phyloP scores from a whole-genome alignment of 306 rosid genomes.

The Lithocarpus polystachyus region DNA sequence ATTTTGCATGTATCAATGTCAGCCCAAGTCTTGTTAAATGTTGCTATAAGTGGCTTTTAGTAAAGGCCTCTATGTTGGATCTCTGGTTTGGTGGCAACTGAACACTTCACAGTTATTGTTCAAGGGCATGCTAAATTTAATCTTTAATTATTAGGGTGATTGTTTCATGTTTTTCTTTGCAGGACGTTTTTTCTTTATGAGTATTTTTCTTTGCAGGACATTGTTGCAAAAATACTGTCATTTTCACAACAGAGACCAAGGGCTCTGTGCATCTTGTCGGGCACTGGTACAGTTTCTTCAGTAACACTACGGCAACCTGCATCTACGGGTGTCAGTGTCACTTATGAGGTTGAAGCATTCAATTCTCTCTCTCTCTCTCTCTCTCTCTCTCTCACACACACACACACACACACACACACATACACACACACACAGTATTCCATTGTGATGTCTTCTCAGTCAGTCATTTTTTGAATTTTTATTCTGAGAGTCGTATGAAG shows the following conservation, averaged over 20 bases:
- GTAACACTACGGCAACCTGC: slow-evolving; percentile 86
- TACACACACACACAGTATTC: background rate
- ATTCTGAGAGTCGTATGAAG: background rate
- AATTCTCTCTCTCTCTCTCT: background rate
- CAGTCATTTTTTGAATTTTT: background rate
- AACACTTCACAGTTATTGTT: background rate
- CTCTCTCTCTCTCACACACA: background rate
- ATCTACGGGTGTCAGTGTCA: slow-evolving; percentile 64
- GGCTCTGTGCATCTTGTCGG: slow-evolving; percentile 82
- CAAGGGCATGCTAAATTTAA: background rate
- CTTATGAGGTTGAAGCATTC: slow-evolving; percentile 60
- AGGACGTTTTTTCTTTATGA: slow-evolving; percentile 12
- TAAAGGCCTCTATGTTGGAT: background rate
- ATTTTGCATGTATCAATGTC: background rate
- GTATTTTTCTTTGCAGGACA: slow-evolving; percentile 52
- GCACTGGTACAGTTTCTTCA: slow-evolving; percentile 74
- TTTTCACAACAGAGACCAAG: slow-evolving; percentile 88
- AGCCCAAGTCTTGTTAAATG: background rate
- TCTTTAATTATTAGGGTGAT: background rate
- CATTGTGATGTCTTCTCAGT: background rate
- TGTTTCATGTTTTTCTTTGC: slow-evolving; percentile 24
- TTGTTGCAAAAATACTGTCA: slow-evolving; percentile 68
- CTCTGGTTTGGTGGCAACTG: background rate
- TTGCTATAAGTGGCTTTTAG: background rate
- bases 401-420: background rate